These are phyloP conservation scores for Colletotrichum musae DNA, from an alignment of 2,329 filamentous ascomycete species.

Conservation along the genomic window DNA sequence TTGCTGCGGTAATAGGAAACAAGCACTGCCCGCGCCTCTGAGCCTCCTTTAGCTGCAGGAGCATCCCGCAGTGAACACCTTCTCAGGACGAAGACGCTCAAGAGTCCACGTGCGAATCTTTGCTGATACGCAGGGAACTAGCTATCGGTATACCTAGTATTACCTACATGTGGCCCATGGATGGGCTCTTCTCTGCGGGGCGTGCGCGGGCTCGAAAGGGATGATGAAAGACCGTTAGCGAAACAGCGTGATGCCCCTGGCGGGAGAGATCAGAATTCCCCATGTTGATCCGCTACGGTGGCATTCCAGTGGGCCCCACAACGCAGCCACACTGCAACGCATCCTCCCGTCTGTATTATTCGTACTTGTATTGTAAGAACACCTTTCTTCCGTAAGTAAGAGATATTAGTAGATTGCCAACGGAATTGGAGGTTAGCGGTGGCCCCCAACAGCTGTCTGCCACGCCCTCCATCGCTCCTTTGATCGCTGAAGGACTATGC, in stretches of 20 bases:
- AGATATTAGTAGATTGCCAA: background rate
- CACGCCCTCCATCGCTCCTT: constrained; percentile 2
- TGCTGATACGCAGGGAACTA: background rate
- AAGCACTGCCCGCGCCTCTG: background rate
- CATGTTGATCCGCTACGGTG: constrained; percentile 22
- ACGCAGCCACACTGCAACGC: background rate
- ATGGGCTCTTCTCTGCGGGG: constrained; percentile 8
- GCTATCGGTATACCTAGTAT: too few species aligned
- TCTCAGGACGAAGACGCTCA: background rate
- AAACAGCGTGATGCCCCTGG: constrained; percentile 1
- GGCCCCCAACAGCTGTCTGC: constrained; percentile 15
- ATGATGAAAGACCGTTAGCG: constrained; percentile 16
- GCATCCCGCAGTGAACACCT: background rate
- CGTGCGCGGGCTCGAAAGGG: constrained; percentile 2
- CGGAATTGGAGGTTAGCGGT: background rate
- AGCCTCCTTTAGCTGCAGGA: background rate
- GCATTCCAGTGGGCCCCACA: constrained; percentile 22
- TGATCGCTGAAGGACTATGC: constrained; percentile 25
- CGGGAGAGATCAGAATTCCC: constrained; percentile 16
- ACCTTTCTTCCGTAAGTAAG: too few species aligned
- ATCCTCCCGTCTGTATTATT: too few species aligned
- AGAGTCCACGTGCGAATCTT: constrained; percentile 17
- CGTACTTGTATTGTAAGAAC: too few species aligned
- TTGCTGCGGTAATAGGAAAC: constrained; percentile 4
- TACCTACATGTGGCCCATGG: background rate